Base-by-base conservation (phyloP, 106 monocot genomes). In the Dioscorea dumetorum region DNA sequence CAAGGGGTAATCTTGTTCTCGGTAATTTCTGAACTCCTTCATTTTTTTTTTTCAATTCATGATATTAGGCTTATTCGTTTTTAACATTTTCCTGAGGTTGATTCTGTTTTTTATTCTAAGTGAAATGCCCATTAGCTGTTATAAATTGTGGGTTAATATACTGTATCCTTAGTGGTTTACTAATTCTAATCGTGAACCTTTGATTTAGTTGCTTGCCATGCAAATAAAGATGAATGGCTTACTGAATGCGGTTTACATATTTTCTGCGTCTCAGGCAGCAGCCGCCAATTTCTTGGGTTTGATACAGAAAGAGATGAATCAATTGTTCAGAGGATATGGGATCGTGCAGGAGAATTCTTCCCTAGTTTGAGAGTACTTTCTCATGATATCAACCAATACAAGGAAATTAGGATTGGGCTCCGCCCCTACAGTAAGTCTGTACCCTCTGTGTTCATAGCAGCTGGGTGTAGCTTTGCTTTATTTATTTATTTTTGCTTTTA, bases 261-360 rank as follows among this genome's bases (percentile, higher is more conserved):
- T 22, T 33, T 65, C 54, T 14, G 17, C 23, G 52, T 56, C 23
- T 64, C 77, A 95, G 91, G 95, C 17, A 95, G 95, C 67, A 95
- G 95, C 57, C 91, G 95, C 15, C 79, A 95, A 67, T 95, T 95
- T 61, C 70, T 56, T 74, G 95, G 95, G 50, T 95, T 95, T 68
- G 31, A 49, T 66, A 82, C 56, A 62, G 83, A 88, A 65, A 74
- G 88, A 61, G 88, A 91, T 35, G 70, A 76, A 56, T 60, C 71
- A 34, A 85, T 95, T 24, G 52, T 86, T 52, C 72, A 85, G 60
- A 58, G 53, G 64, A 95, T 95, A 81, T 88, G 83, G 88, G 72
- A 88, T 4, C 85, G 83, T 21, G 76, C 79, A 22, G 75, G 72
- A 3, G 88, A 91, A 33, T 95, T 86, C 62, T 81, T 95, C 57